Percentiles rank a stretch among this genome's conserved stretches.
Evolutionary conservation across 2,329 filamentous ascomycete species (phyloP).

Genomic region (Alternaria angustiovoidea): DNA sequence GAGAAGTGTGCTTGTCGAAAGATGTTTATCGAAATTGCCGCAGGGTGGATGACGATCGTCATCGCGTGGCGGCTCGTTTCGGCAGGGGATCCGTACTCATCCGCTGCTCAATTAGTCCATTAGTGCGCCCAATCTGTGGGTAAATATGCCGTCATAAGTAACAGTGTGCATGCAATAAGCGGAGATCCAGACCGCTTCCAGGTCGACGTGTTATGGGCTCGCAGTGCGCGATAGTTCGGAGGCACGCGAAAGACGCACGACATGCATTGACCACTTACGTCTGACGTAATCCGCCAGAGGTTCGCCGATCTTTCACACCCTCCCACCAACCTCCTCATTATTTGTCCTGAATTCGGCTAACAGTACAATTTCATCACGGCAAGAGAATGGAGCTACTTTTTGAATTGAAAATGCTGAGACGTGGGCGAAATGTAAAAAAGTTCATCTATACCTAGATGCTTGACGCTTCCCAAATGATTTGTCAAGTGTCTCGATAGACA

Average conservation of each 20-base stretch:
- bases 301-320: neutral
- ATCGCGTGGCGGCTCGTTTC: constrained; percentile 24
- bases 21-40: constrained; percentile 13
- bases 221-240: neutral
- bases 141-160: constrained; percentile 17
- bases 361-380: neutral
- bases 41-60: constrained; percentile 20
- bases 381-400: neutral
- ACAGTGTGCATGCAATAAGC: constrained; percentile 1
- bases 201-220: neutral
- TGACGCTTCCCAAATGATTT: no score
- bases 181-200: neutral
- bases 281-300: constrained; percentile 11
- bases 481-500: neutral
- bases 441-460: neutral
- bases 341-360: neutral
- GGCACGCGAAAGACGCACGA: constrained; percentile 14
- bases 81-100: constrained; percentile 23
- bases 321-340: neutral
- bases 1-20: constrained; percentile 6
- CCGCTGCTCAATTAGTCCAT: constrained; percentile 8
- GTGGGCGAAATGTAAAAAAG: neutral
- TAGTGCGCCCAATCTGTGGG: neutral
- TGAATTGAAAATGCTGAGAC: neutral
- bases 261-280: constrained; percentile 15